These are phyloP conservation scores for Fusarium sterilihyphosum DNA, from an alignment of 2,329 filamentous ascomycete species.

Conservation along the genomic window DNA sequence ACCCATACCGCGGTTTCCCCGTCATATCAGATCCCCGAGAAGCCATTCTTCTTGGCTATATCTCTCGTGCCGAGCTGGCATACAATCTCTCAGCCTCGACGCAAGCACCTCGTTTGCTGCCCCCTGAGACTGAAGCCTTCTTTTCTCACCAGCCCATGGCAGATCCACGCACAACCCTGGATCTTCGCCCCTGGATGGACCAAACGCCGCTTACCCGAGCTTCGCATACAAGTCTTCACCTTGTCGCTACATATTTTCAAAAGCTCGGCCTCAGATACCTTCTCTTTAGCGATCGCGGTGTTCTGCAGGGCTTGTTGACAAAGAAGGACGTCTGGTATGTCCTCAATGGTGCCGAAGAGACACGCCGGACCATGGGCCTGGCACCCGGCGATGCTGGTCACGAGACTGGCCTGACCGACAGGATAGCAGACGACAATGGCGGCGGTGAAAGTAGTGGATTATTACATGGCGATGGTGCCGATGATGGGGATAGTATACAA, in stretches of 20 bases:
- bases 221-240: constrained; percentile 77
- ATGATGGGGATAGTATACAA: constrained; percentile 46
- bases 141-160: constrained; percentile 86
- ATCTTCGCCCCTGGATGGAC: constrained; percentile 98
- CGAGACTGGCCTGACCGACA: constrained; percentile 48
- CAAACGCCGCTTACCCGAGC: constrained; percentile 95
- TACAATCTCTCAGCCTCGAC: constrained; percentile 74
- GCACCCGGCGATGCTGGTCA: constrained; percentile 32
- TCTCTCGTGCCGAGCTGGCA: constrained; percentile 87
- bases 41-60: constrained; percentile 88
- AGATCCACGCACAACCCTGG: constrained; percentile 80
- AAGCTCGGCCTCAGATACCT: constrained; percentile 92
- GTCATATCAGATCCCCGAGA: constrained; percentile 82
- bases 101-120: constrained; percentile 67
- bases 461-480: constrained; percentile 51
- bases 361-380: constrained; percentile 54
- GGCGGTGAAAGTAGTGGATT: constrained; percentile 56
- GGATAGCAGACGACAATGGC: constrained; percentile 44
- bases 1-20: constrained; percentile 90
- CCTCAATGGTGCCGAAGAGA: constrained; percentile 79
- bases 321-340: constrained; percentile 99
- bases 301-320: constrained; percentile 85
- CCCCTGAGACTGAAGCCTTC: constrained; percentile 79
- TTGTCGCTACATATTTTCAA: constrained; percentile 94
- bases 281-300: constrained; percentile 84